Evolutionary conservation across 2,329 filamentous ascomycete species (phyloP), one percentile per base, ranked within the genome.

Genomic region (Alternaria ventricosa): DNA sequence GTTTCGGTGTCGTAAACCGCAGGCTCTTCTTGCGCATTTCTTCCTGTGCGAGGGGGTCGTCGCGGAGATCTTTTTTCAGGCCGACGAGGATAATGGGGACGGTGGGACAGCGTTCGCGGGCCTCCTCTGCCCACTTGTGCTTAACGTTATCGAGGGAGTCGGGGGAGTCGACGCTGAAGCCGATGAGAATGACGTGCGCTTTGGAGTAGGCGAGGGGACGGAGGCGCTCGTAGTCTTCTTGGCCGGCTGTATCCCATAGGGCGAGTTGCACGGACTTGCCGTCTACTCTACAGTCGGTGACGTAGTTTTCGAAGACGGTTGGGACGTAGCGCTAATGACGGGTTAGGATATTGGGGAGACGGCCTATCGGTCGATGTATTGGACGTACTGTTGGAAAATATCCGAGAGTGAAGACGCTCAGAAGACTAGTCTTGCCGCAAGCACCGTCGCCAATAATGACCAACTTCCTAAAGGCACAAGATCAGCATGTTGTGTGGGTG

Each of bases 111-210:
- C 95, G 89, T 75, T 97, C 94, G 56, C 92, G 91, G 33, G 96
- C 96, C 85, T 99, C 96, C 81, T 96, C 93, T 70, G 97, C 92
- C 96, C 96, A 99, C 92, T 99, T 99, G 82, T 97, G 93, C 82
- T 96, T 97, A 71, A 99, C 96, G 81, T 99, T 99, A 76, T 98
- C 95, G 58, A 99, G 84, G 7, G 94, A 97, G 83, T 99, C 96
- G 22, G 95, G 95, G 20, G 93, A 95, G 75, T 98, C 96, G 78
- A 99, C 88, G 27, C 94, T 93, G 80, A 98, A 99, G 41, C 94
- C 96, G 82, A 99, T 96, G 68, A 99, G 84, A 72, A 99, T 95
- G 72, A 99, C 94, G 80, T 99, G 96, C 62, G 96, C 96, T 84
- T 98, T 97, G 54, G 94, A 92, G 81, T 99, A 99, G 68, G 96